Percentiles rank a stretch among this genome's conserved stretches.
These are phyloP conservation scores for Tolypocladium cylindrosporum DNA, from an alignment of 2,329 filamentous ascomycete genomes.

Conservation along the genomic window DNA sequence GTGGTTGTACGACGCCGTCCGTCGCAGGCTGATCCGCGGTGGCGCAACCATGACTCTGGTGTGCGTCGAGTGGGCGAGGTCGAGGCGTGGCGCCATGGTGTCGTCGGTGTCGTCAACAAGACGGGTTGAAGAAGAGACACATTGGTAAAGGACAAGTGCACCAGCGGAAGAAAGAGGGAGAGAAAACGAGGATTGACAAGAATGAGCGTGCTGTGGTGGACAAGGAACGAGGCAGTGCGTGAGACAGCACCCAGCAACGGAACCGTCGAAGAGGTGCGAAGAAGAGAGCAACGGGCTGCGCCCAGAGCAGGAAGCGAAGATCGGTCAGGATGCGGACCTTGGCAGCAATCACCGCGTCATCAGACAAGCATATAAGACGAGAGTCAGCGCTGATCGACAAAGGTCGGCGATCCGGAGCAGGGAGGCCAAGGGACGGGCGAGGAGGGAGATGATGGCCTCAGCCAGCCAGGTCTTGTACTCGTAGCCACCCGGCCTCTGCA, in stretches of 20 bases:
- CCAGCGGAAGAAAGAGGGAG: background rate
- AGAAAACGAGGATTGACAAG: background rate
- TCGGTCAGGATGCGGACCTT: background rate
- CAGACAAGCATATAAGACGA: background rate
- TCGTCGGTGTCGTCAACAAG: background rate
- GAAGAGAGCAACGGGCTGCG: background rate
- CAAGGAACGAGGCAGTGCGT: background rate
- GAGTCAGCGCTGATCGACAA: background rate
- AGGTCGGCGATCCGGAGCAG: background rate
- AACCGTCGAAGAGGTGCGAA: background rate
- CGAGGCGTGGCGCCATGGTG: constrained; percentile 36
- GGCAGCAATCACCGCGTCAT: background rate
- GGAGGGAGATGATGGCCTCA: background rate
- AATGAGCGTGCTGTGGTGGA: background rate
- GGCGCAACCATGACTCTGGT: constrained; percentile 42
- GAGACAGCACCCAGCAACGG: background rate
- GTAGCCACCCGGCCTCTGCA: background rate
- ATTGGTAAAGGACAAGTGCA: background rate
- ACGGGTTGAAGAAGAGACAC: background rate
- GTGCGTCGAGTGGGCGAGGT: constrained; percentile 32
- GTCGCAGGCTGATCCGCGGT: constrained; percentile 48
- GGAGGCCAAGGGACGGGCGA: background rate
- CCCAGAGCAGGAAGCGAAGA: background rate
- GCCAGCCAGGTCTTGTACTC: background rate
- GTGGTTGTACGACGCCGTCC: constrained; percentile 46